phyloP scores from a whole-genome alignment of 192 early-diverging fungal genomes.

The Mycoemilia scoparia region DNA sequence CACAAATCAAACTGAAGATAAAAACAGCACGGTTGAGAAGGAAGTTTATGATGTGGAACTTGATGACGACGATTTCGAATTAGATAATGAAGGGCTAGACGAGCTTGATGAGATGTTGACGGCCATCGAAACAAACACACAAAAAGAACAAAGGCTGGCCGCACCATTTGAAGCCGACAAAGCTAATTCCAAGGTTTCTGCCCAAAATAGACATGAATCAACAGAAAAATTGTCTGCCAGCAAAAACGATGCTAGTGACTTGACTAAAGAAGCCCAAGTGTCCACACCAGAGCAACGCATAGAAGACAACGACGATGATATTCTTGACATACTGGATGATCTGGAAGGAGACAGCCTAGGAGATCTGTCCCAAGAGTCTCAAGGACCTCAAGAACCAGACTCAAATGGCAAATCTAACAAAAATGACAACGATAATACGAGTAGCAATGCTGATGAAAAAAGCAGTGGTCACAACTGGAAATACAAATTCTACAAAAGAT shows the following conservation, averaged over 20 bases:
- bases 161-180: too few species aligned
- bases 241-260: conserved; percentile 11
- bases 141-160: too few species aligned
- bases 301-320: too few species aligned
- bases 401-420: not conserved
- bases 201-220: not conserved
- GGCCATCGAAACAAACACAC: not conserved
- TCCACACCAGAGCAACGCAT: conserved; percentile 10
- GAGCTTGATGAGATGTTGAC: conserved; percentile 4
- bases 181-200: too few species aligned
- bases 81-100: conserved; percentile 9
- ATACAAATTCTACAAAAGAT: not conserved
- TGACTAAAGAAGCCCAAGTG: conserved; percentile 18
- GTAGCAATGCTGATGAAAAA: not conserved
- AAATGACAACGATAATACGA: not conserved
- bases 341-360: too few species aligned
- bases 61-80: conserved; percentile 16
- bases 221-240: not conserved
- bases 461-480: not conserved
- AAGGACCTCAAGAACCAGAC: too few species aligned
- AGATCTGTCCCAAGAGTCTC: too few species aligned
- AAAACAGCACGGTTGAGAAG: too few species aligned
- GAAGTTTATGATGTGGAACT: conserved; percentile 9
- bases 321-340: too few species aligned
- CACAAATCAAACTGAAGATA: too few species aligned